Conservation (phyloP, 1,139 yeast species). For the Yamadazyma dushanensis region DNA sequence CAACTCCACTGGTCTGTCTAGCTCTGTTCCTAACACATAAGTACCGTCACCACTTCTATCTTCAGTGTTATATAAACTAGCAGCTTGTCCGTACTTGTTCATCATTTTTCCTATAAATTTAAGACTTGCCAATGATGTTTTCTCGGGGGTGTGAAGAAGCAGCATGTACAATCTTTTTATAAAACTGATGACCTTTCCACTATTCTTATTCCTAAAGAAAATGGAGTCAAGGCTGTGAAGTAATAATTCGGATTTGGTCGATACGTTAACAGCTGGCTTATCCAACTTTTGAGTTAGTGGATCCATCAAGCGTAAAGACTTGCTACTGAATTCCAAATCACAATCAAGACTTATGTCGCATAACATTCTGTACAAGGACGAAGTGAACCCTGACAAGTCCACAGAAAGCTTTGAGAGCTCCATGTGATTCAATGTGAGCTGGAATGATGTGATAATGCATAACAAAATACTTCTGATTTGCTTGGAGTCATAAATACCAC, state of each 20-base stretch:
- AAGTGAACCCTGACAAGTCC: conserved; percentile 70
- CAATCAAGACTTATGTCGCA: conserved; percentile 73
- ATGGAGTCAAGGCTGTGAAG: conserved; percentile 76
- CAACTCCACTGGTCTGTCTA: conserved; percentile 50
- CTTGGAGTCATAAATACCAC: conserved; percentile 31
- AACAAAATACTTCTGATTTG: conserved; percentile 71
- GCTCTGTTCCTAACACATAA: conserved; percentile 70
- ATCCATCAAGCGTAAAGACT: conserved; percentile 74
- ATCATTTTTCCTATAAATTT: conserved; percentile 77
- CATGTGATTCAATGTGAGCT: conserved; percentile 74
- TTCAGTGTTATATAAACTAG: conserved; percentile 81
- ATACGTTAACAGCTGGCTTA: conserved; percentile 76
- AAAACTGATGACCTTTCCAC: conserved; percentile 82
- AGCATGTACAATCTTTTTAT: conserved; percentile 73
- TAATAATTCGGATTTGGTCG: conserved; percentile 85
- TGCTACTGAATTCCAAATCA: conserved; percentile 83
- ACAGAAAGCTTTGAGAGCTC: conserved; percentile 52
- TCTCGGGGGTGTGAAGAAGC: conserved; percentile 80
- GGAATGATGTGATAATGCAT: conserved; percentile 86
- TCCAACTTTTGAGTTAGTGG: conserved; percentile 50
- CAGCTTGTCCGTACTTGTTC: conserved; percentile 63
- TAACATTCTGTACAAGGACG: conserved; percentile 66
- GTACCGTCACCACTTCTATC: conserved; percentile 69
- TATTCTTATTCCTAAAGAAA: conserved; percentile 76
- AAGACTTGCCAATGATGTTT: conserved; percentile 73